phyloP scores from a whole-genome alignment of 164 flowering plant species.

The Euptelea pleiosperma region DNA sequence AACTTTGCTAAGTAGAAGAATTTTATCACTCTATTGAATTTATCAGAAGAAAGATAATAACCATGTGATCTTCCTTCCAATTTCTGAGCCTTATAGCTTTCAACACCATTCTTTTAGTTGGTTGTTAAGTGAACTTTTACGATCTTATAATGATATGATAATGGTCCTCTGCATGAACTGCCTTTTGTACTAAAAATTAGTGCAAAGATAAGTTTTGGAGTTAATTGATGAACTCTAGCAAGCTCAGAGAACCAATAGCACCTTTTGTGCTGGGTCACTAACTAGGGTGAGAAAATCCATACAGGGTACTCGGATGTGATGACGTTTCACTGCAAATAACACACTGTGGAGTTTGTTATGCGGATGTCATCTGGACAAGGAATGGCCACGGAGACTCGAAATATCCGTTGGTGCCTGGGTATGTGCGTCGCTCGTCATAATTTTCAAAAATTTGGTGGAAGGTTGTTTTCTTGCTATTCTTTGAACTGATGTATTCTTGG shows the following conservation, averaged over 20 bases:
- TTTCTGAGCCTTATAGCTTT: no score
- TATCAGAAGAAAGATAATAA: no score
- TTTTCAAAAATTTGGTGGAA: not conserved
- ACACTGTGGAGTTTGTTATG: constrained; percentile 82
- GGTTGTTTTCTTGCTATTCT: not conserved
- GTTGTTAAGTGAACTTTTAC: no score
- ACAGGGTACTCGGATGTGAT: constrained; percentile 48
- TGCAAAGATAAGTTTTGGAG: no score
- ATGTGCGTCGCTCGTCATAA: constrained; percentile 12
- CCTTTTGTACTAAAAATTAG: no score
- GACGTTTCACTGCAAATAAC: constrained; percentile 65
- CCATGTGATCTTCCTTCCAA: no score
- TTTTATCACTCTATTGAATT: no score
- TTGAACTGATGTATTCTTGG: not conserved
- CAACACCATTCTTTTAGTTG: no score
- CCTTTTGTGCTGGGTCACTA: constrained; percentile 2
- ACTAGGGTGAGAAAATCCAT: constrained; percentile 15
- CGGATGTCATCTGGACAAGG: constrained; percentile 62
- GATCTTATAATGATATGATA: no score
- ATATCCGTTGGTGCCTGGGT: constrained; percentile 88
- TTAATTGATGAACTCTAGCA: not conserved
- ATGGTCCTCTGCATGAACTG: no score
- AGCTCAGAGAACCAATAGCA: not conserved
- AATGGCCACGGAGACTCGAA: constrained; percentile 40
- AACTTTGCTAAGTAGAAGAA: no score